phyloP scores from a whole-genome alignment of 2,329 filamentous ascomycete genomes.

The Talaromyces albobiverticillius region DNA sequence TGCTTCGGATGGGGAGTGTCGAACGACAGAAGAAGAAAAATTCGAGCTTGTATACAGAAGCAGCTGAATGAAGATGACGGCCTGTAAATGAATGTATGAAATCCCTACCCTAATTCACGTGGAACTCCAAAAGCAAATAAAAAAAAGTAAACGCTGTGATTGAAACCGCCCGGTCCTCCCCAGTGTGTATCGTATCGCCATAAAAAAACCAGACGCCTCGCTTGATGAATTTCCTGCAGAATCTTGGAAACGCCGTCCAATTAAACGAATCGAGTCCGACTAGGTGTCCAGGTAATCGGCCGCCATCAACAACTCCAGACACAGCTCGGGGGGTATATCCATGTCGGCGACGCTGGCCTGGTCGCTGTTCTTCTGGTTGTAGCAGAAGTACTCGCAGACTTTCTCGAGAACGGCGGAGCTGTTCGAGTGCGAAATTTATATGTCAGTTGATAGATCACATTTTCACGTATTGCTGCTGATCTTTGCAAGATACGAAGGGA shows the following conservation, averaged over 20 bases:
- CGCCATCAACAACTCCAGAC: constrained; percentile 64
- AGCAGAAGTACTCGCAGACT: constrained; percentile 69
- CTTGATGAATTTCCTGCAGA: background rate
- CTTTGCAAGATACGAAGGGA: background rate
- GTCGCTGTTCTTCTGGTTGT: constrained; percentile 63
- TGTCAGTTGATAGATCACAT: background rate
- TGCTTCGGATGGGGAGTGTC: constrained; percentile 37
- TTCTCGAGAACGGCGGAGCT: constrained; percentile 64
- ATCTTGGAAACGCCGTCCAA: background rate
- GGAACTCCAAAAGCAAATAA: background rate
- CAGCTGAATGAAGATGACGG: background rate
- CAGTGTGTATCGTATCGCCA: background rate
- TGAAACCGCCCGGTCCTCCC: no score
- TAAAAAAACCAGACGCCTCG: background rate
- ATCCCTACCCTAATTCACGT: background rate
- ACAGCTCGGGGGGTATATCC: constrained; percentile 64
- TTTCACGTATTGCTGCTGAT: no score
- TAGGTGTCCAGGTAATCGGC: constrained; percentile 62
- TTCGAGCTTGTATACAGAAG: background rate
- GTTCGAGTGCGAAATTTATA: background rate
- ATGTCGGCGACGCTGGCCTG: constrained; percentile 62
- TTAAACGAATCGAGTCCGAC: constrained; percentile 5
- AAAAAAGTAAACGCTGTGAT: background rate
- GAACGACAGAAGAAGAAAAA: no score
- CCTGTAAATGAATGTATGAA: background rate